These are phyloP conservation scores for Erigeron philadelphicus DNA, from an alignment of 140 eudicot species.

Conservation along the genomic window DNA sequence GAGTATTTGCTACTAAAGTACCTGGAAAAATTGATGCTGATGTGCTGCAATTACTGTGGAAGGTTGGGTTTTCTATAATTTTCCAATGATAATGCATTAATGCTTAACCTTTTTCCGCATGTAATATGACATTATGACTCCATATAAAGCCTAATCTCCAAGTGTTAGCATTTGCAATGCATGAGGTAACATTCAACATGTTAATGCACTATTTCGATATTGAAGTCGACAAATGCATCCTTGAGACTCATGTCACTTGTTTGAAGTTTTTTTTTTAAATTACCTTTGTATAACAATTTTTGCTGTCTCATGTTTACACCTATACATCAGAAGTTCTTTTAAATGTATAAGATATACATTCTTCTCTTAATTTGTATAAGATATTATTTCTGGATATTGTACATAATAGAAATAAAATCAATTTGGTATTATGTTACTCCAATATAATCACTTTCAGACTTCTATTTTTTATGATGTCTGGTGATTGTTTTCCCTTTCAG, in stretches of 20 bases:
- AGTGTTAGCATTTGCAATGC: too few species aligned
- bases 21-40: slow-evolving; percentile 99
- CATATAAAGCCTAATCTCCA: neutral
- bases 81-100: neutral
- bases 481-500: slow-evolving; percentile 30
- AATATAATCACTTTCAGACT: neutral
- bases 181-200: neutral
- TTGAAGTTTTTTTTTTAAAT: neutral
- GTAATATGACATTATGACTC: neutral
- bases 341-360: neutral
- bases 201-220: neutral
- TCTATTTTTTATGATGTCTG: neutral
- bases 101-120: neutral
- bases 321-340: neutral
- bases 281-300: neutral
- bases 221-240: neutral
- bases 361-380: too few species aligned
- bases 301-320: neutral
- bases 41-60: slow-evolving; percentile 93
- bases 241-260: neutral
- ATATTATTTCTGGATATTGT: neutral
- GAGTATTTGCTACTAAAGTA: slow-evolving; percentile 96
- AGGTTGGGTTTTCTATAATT: slow-evolving; percentile 44
- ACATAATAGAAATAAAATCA: neutral
- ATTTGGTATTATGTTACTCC: slow-evolving; percentile 3